Conservation (phyloP, 106 monocot species). For the Alisma plantagoaquatica region DNA sequence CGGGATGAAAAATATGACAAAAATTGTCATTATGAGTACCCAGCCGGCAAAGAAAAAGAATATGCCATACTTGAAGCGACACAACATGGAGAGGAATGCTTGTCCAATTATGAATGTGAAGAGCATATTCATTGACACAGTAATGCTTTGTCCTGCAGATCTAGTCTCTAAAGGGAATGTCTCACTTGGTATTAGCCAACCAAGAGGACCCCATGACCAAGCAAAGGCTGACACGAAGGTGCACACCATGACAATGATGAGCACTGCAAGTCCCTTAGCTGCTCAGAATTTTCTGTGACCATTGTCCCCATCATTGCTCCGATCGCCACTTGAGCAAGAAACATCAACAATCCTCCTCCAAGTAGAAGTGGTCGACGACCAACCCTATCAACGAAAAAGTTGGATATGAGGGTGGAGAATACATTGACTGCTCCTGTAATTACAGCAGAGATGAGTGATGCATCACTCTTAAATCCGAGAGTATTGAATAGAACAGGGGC, state of each 20-base stretch:
- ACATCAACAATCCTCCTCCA: not conserved
- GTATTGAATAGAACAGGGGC: not conserved
- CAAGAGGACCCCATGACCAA: conserved; percentile 57
- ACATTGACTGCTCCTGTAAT: conserved; percentile 1
- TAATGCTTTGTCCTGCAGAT: not conserved
- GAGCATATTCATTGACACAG: not conserved
- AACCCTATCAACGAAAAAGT: not conserved
- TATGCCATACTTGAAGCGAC: not conserved
- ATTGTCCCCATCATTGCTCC: conserved; percentile 18
- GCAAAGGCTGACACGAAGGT: conserved; percentile 36
- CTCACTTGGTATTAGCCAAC: conserved; percentile 58
- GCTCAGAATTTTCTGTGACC: conserved; percentile 15
- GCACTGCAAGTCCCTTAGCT: not conserved
- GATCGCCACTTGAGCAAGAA: conserved; percentile 5
- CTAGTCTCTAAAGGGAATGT: conserved; percentile 31
- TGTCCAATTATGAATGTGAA: conserved; percentile 1
- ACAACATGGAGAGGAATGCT: conserved; percentile 2
- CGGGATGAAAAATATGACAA: not conserved
- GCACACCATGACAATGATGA: conserved; percentile 38
- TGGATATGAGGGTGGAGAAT: not conserved
- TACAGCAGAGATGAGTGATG: not conserved
- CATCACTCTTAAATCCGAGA: not conserved
- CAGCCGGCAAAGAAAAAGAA: conserved; percentile 1
- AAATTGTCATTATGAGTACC: not conserved
- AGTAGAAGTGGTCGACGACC: not conserved